Evolutionary conservation across 768 basidiomycete species (phyloP).

Genomic region (Phanerochaete sordida): DNA sequence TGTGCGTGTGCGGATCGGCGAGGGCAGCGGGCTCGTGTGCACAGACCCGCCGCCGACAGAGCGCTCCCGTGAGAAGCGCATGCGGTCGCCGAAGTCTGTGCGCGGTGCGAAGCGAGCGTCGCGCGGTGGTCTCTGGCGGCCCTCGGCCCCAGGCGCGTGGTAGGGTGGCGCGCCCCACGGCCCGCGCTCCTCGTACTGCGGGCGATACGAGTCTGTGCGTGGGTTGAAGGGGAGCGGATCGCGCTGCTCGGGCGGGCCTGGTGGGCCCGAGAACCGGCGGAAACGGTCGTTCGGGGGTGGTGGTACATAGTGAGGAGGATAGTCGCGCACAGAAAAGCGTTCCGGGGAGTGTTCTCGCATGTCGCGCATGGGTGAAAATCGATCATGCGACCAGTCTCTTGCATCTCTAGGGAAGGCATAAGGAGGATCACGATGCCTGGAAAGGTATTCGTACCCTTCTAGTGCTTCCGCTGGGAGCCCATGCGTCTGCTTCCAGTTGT

Average conservation of each 20-base stretch:
- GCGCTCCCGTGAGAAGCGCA: background rate
- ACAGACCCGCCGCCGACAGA: conserved; percentile 8
- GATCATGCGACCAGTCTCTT: conserved; percentile 13
- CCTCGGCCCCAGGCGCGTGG: conserved; percentile 4
- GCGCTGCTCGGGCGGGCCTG: conserved; percentile 32
- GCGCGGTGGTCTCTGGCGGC: background rate
- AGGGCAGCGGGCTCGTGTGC: background rate
- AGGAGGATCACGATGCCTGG: background rate
- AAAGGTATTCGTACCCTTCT: conserved; percentile 8
- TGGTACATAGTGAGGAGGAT: conserved; percentile 30
- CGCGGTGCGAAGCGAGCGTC: background rate
- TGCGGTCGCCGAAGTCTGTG: background rate
- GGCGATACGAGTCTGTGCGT: conserved; percentile 41
- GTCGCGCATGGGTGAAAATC: conserved; percentile 3
- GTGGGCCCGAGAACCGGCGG: conserved; percentile 36
- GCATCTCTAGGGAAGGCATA: background rate
- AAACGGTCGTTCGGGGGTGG: conserved; percentile 47
- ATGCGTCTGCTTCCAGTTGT: conserved; percentile 63
- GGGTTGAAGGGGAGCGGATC: conserved; percentile 35
- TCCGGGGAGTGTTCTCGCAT: conserved; percentile 14
- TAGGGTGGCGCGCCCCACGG: conserved; percentile 1
- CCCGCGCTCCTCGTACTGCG: conserved; percentile 11
- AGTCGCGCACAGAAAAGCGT: conserved; percentile 17
- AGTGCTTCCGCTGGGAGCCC: background rate
- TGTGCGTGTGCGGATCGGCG: conserved; percentile 10